Conservation (phyloP, 73 alveolate species). For the Symbiodinium natans region DNA sequence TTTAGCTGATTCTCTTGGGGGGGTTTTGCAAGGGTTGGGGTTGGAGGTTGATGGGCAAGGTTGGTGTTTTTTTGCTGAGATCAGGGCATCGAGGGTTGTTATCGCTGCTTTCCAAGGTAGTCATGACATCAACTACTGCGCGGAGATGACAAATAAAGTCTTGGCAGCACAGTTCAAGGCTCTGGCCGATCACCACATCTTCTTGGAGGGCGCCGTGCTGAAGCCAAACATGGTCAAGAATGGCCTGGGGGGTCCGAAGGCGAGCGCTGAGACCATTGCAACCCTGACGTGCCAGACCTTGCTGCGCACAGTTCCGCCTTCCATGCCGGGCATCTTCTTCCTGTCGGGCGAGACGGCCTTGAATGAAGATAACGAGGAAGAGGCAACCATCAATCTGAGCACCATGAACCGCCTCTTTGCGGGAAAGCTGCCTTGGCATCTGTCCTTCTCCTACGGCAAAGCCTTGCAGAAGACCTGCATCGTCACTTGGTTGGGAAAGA, state of each 20-base stretch:
- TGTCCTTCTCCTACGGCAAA: conserved; percentile 99
- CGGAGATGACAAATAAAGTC: conserved; percentile 97
- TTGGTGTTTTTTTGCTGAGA: too few species aligned
- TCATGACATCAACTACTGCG: conserved; percentile 47
- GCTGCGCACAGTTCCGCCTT: conserved; percentile 98
- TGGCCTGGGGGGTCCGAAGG: conserved; percentile 97
- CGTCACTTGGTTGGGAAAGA: conserved; percentile 99
- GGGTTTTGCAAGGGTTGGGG: too few species aligned
- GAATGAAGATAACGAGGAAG: conserved; percentile 70
- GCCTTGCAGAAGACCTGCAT: conserved; percentile 98
- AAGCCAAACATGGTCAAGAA: conserved; percentile 99
- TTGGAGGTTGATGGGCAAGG: too few species aligned
- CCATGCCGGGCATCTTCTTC: conserved; percentile 98
- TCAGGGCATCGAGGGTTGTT: too few species aligned
- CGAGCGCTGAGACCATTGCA: conserved; percentile 97
- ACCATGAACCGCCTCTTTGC: conserved; percentile 97
- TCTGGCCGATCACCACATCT: conserved; percentile 97
- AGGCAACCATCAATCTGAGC: conserved; percentile 98
- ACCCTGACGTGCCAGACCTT: conserved; percentile 97
- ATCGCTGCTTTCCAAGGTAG: too few species aligned
- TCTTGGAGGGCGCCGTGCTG: conserved; percentile 98
- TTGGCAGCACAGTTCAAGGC: conserved; percentile 97
- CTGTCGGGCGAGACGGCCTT: conserved; percentile 91
- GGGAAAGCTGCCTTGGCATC: conserved; percentile 98
- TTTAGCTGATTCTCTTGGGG: too few species aligned